Percentiles rank a stretch among this genome's conserved stretches.
Conservation (phyloP, 2,329 filamentous ascomycete species). For the Aspergillus amoenus region DNA sequence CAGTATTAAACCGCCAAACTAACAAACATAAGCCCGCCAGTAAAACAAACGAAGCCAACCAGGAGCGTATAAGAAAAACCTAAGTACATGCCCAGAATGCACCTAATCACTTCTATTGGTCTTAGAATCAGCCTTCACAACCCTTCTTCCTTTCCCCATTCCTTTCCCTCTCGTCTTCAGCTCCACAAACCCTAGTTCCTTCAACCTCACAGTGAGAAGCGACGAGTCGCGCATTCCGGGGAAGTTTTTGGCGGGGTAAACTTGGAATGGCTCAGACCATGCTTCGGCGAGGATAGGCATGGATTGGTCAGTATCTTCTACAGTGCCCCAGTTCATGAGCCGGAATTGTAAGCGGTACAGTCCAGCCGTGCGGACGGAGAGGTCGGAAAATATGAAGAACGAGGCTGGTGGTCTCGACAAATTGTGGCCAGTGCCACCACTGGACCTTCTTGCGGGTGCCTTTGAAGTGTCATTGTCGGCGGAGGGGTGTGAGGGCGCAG, state of each 20-base stretch:
- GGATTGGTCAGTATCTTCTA: slow-evolving; percentile 35
- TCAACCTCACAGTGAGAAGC: slow-evolving; percentile 38
- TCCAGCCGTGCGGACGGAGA: slow-evolving; percentile 47
- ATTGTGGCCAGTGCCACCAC: slow-evolving; percentile 4
- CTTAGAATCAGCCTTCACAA: neutral
- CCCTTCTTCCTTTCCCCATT: slow-evolving; percentile 34
- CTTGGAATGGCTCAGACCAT: slow-evolving; percentile 43
- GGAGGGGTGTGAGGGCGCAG: slow-evolving; percentile 40
- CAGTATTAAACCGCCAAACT: too few species aligned
- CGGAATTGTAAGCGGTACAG: slow-evolving; percentile 47
- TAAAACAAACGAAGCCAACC: too few species aligned
- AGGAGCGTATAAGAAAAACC: too few species aligned
- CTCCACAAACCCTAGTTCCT: slow-evolving; percentile 42
- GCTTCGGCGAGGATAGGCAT: slow-evolving; percentile 41
- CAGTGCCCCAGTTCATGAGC: slow-evolving; percentile 43
- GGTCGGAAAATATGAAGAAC: slow-evolving; percentile 50
- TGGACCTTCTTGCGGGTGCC: slow-evolving; percentile 6
- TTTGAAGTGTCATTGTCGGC: slow-evolving; percentile 14
- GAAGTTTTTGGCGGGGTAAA: slow-evolving; percentile 46
- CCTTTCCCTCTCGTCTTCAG: slow-evolving; percentile 40
- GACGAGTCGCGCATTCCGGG: slow-evolving; percentile 45
- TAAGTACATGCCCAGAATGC: neutral
- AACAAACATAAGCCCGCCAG: too few species aligned
- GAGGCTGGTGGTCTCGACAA: slow-evolving; percentile 32
- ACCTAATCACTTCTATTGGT: neutral